A percentile compares a stretch with the other conserved stretches of the same genome.
phyloP scores from a whole-genome alignment of 805 yeast species.

The Teunomyces tritomae region DNA sequence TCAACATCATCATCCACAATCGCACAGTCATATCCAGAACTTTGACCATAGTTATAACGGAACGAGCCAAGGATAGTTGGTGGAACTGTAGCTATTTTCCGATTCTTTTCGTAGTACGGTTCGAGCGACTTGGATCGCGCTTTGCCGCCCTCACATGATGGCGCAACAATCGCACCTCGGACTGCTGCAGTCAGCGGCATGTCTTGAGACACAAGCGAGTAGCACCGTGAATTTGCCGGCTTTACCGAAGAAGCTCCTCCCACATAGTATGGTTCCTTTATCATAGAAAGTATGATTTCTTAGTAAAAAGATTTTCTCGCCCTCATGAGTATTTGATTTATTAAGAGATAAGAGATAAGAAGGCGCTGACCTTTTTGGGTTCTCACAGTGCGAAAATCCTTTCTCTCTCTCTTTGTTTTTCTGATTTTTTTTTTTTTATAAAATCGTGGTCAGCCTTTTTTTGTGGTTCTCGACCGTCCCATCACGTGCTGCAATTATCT shows the following conservation, averaged over 20 bases:
- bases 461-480: too few relatives aligned
- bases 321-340: background rate
- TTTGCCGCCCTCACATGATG: constrained; percentile 1
- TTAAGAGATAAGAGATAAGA: background rate
- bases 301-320: background rate
- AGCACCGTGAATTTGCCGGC: constrained; percentile 9
- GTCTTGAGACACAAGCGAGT: constrained; percentile 8
- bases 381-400: background rate
- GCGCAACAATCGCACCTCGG: background rate
- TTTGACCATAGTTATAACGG: background rate
- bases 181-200: background rate
- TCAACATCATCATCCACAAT: constrained; percentile 11
- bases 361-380: too few relatives aligned
- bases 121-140: constrained; percentile 12
- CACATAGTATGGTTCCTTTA: constrained; percentile 14
- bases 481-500: too few relatives aligned
- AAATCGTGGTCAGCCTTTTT: too few relatives aligned
- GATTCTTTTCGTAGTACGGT: constrained; percentile 14
- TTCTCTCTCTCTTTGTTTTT: background rate
- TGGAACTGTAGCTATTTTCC: constrained; percentile 3
- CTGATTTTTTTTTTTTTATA: background rate
- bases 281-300: constrained; percentile 3
- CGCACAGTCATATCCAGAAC: constrained; percentile 8
- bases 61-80: constrained; percentile 5
- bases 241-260: constrained; percentile 7